These are phyloP conservation scores for Jacaranda copaia DNA, from an alignment of 257 asterid species.

Conservation along the genomic window DNA sequence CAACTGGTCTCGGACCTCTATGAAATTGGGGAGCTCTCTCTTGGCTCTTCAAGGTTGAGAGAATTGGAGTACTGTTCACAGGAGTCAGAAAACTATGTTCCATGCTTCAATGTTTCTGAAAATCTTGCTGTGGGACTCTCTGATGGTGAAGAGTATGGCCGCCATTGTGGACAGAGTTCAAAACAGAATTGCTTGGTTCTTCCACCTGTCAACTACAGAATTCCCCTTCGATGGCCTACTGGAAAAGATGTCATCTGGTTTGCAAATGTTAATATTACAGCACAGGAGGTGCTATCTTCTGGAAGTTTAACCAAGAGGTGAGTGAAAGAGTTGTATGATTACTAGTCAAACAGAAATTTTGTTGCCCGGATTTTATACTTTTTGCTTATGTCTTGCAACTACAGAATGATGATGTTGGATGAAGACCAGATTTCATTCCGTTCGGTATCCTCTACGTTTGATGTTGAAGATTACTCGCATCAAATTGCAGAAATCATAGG, in stretches of 20 bases:
- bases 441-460: conserved; percentile 85
- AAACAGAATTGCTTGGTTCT: conserved; percentile 86
- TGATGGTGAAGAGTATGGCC: conserved; percentile 71
- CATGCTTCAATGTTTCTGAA: conserved; percentile 87
- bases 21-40: conserved; percentile 90
- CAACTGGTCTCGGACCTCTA: conserved; percentile 82
- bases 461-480: conserved; percentile 96
- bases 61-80: conserved; percentile 83
- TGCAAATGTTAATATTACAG: conserved; percentile 96
- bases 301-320: conserved; percentile 97
- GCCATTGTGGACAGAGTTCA: conserved; percentile 63
- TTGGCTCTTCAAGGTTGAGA: conserved; percentile 64
- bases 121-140: conserved; percentile 74
- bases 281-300: conserved; percentile 94
- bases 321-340: conserved; percentile 38
- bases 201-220: conserved; percentile 81
- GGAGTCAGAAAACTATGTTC: conserved; percentile 83
- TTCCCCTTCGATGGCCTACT: conserved; percentile 93
- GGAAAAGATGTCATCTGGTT: conserved; percentile 98
- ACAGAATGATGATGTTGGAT: conserved; percentile 99
- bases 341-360: conserved; percentile 24
- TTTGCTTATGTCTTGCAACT: conserved; percentile 24
- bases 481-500: conserved; percentile 99
- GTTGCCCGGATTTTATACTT: background rate
- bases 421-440: conserved; percentile 98